Conservation (phyloP, 768 basidiomycete genomes). For the Pisolithus orientalis region DNA sequence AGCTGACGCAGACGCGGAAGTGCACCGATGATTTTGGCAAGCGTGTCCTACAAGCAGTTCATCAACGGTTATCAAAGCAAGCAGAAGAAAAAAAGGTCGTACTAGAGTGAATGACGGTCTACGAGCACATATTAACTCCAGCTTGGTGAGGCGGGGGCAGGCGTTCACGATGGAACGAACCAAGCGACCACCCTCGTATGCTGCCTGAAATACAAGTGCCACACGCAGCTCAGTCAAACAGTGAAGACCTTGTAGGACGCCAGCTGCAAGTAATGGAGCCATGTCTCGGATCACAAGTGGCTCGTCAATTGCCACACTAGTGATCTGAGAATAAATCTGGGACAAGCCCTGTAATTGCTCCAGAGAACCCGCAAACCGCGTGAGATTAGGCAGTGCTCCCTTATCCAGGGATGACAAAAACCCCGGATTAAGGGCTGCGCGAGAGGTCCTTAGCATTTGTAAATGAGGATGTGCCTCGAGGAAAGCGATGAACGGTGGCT, state of each 20-base stretch:
- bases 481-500: conserved; percentile 59
- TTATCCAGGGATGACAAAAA: conserved; percentile 46
- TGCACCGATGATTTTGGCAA: conserved; percentile 55
- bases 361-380: conserved; percentile 60
- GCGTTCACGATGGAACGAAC: conserved; percentile 60
- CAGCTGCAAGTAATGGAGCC: conserved; percentile 54
- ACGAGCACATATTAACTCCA: conserved; percentile 61
- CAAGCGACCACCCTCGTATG: conserved; percentile 68
- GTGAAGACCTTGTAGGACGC: conserved; percentile 51
- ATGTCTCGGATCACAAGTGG: conserved; percentile 63
- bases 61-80: neutral
- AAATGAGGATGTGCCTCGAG: conserved; percentile 59
- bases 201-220: conserved; percentile 62
- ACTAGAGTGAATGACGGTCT: conserved; percentile 73
- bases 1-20: conserved; percentile 61
- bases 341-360: conserved; percentile 61
- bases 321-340: conserved; percentile 40
- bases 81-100: conserved; percentile 14
- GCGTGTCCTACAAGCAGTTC: conserved; percentile 21
- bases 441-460: conserved; percentile 44
- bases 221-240: conserved; percentile 55
- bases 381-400: conserved; percentile 42
- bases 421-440: conserved; percentile 45
- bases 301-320: conserved; percentile 57
- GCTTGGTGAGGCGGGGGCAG: conserved; percentile 57